Evolutionary conservation across 2,329 filamentous ascomycete genomes (phyloP).

Genomic region (Xylogone sp.): DNA sequence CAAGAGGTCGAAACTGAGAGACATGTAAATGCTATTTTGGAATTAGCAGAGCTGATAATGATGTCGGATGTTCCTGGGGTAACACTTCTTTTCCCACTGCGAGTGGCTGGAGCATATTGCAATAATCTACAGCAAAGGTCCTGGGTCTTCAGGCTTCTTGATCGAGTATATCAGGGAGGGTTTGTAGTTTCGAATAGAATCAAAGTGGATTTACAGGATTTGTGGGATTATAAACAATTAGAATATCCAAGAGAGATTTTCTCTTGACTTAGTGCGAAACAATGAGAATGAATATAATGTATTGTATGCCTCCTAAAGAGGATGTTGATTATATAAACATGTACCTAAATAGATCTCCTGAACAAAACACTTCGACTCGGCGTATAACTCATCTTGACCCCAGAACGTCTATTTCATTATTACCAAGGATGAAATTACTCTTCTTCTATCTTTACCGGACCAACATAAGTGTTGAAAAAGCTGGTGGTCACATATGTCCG

Average conservation of each 20-base stretch:
- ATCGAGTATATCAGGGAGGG: not conserved
- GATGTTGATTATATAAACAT: not conserved
- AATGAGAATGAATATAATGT: not conserved
- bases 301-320: not conserved
- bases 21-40: not conserved
- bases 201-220: not conserved
- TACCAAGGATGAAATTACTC: not conserved
- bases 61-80: not conserved
- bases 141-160: not conserved
- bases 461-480: conserved; percentile 26
- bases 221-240: not conserved
- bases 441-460: not conserved
- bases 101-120: not conserved
- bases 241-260: not conserved
- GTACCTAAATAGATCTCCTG: not conserved
- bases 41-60: not conserved
- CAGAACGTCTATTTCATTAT: not conserved
- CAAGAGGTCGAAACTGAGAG: not conserved
- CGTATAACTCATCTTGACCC: not conserved
- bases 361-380: not conserved
- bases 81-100: not conserved
- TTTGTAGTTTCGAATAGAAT: not conserved
- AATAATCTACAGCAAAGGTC: not conserved
- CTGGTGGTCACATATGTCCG: conserved; percentile 28
- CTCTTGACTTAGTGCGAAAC: not conserved